Percentiles rank a stretch among this genome's conserved stretches.
These are phyloP conservation scores for Drosera spatulata DNA, from an alignment of 179 eudicot genomes.

Conservation along the genomic window DNA sequence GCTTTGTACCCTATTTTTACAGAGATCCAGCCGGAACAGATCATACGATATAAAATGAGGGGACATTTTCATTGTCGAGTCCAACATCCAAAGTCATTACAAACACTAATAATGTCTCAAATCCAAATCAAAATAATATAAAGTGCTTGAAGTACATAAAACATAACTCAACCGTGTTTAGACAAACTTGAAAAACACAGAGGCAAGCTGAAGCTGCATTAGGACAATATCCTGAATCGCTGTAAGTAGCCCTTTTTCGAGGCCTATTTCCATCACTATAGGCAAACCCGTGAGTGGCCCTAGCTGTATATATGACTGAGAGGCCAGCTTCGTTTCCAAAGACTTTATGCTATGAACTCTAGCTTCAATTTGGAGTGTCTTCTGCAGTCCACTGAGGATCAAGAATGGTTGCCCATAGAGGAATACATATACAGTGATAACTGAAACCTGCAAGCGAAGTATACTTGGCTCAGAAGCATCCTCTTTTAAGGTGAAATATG, in stretches of 20 bases:
- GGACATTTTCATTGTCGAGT: no score
- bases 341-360: constrained; percentile 59
- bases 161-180: no score
- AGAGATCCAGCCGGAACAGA: no score
- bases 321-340: constrained; percentile 86
- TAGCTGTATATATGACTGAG: constrained; percentile 91
- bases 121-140: no score
- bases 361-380: constrained; percentile 57
- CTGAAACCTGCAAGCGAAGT: constrained; percentile 57
- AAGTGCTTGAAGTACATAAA: no score
- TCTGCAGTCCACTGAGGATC: constrained; percentile 90
- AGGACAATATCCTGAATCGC: constrained; percentile 88
- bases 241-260: constrained; percentile 67
- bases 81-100: no score
- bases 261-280: constrained; percentile 89
- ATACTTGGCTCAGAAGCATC: neutral
- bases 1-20: no score
- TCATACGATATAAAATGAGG: no score
- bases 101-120: no score
- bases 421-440: constrained; percentile 74
- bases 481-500: neutral
- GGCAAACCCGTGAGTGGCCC: constrained; percentile 93
- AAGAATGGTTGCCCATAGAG: constrained; percentile 92
- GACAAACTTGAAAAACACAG: constrained; percentile 98
- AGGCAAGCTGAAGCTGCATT: constrained; percentile 89